Evolutionary conservation across 805 yeast genomes (phyloP), one percentile per base, ranked within the genome.

Genomic region (Ogataea angusta): DNA sequence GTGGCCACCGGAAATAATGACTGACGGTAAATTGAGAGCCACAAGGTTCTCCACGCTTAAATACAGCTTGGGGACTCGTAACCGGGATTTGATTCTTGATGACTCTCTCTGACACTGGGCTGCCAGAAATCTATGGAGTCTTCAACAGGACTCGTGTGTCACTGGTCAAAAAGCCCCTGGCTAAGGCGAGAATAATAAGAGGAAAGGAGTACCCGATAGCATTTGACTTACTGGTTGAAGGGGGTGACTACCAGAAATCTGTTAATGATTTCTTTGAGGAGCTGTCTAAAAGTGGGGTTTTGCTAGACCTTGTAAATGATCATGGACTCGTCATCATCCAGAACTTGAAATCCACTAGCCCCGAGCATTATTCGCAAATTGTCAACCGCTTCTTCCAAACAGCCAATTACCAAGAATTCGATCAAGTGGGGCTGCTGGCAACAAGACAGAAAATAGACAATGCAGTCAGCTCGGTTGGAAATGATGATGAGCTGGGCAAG

Each of bases 361-460:
- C 51, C 14, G 40, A 32, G 7, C 30, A 29, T 2, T 47, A 42
- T 30, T 43, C 51, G 2, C 22, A 33, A 23, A 35, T 49, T 22
- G 43, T 49, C 8, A 22, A 19, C 4, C 32, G 32, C 16, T 21
- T 42, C 9, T 42, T 49, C 14, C 10, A 32, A n/a, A 41, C 42
- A 15, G 40, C 40, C 14, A 21, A 37, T 6, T 38, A 37, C 25
- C 18, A 15, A 5, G 48, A 47, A 29, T 47, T 45, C 34, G 51
- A 45, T 10, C 56, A 52, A 30, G 49, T 37, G 12, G 54, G 54
- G 1, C 37, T 52, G 10, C 30, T 44, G 15, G 51, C 51, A 8
- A 40, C 47, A 13, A 45, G 54, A 24, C 25, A 40, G 18, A 40
- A 31, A 25, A 34, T 49, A 10, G 30, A 37, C 5, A 32, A 39